Base-by-base conservation (phyloP, 805 yeast species). In the Priceomyces medius region DNA sequence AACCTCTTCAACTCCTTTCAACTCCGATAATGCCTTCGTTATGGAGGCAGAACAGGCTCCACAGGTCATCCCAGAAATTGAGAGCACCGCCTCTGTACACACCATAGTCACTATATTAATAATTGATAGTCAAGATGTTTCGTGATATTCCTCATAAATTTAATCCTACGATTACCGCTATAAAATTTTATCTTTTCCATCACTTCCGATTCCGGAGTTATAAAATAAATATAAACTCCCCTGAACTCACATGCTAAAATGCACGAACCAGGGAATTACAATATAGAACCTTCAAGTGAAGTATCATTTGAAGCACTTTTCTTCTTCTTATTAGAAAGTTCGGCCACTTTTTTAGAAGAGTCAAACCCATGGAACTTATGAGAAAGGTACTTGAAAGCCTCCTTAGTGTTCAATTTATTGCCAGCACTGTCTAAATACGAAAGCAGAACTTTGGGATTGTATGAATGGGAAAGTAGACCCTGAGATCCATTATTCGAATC, bases 341-440 rank as follows among this genome's bases (percentile, higher is more conserved):
- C 19, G 24, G 20, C 24, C 35, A 14, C 20, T 36, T 31, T 21
- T 17, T 38, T 38, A 10, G 29, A 21, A 24, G 21, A 10, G 19
- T 27, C 40, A 14, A 27, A 38, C 33, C 93, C 95, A 57, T 88
- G 96, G 59, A 86, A 88, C 48, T 80, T 78, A 47, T 84, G 90
- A 2, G 93, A 83, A 35, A 87, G 63, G 45, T 77, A 77, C 63
- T 85, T 87, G 67, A 77, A 88, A 1, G 96, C 96, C 45, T 82
- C 82, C 53, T 83, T 85, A 3, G 81, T 71, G 21, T 72, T 64
- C 20, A 88, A 60, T 16, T 68, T 66, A 23, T 76, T 66, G 0
- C 96, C 96, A 2, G 61, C 51, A 19, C 79, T 82, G 56, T 87
- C 95, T 14, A 68, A 73, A 58, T 87, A 85, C 19, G 69, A 73